A percentile compares a stretch with the other conserved stretches of the same genome.
phyloP scores from a whole-genome alignment of 148 eudicot genomes.

The Polygonum aviculare region DNA sequence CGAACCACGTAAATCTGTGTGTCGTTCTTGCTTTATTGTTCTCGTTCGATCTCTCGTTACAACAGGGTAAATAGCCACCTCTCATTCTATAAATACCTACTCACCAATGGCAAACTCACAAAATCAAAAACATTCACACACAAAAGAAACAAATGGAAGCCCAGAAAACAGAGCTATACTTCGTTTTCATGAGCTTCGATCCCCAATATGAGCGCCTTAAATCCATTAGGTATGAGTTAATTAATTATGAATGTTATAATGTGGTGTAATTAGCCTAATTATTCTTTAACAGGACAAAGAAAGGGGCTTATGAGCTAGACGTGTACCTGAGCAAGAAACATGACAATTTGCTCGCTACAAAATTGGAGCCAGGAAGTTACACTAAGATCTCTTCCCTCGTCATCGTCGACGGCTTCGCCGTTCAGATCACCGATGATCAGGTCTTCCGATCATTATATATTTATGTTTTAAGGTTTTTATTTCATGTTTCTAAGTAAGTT shows the following conservation, averaged over 20 bases:
- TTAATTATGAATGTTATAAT: background rate
- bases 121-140: background rate
- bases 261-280: background rate
- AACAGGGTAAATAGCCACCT: too few relatives aligned
- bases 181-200: slow-evolving; percentile 83
- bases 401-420: slow-evolving; percentile 81
- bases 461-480: background rate
- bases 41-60: too few relatives aligned
- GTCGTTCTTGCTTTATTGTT: too few relatives aligned
- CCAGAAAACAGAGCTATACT: slow-evolving; percentile 32
- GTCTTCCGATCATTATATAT: slow-evolving; percentile 14
- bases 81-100: background rate
- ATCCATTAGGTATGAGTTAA: slow-evolving; percentile 36
- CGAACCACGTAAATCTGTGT: too few relatives aligned
- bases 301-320: slow-evolving; percentile 60
- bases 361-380: slow-evolving; percentile 51
- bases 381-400: slow-evolving; percentile 66
- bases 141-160: background rate
- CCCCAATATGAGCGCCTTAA: slow-evolving; percentile 84
- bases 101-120: too few relatives aligned
- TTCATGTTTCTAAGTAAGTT: background rate
- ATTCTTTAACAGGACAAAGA: slow-evolving; percentile 32
- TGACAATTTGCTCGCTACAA: slow-evolving; percentile 50
- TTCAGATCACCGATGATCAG: slow-evolving; percentile 66
- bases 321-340: slow-evolving; percentile 71